Percentiles rank a stretch among this genome's conserved stretches.
These are phyloP conservation scores for Blastobotrys mokoenaii DNA, from an alignment of 805 yeast genomes.

Conservation along the genomic window DNA sequence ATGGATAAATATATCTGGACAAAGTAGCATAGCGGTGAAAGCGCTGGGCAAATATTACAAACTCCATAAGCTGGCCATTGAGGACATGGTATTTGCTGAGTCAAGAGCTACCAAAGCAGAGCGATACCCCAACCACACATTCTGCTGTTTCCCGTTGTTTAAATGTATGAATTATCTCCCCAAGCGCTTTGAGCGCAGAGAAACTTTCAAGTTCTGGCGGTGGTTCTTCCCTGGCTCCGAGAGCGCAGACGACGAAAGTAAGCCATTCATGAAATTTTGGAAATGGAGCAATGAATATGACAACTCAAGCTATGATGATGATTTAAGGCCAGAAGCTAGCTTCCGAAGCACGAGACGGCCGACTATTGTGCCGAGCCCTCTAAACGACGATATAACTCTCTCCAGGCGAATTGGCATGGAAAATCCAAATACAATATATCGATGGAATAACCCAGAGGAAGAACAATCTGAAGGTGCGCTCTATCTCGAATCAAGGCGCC, in stretches of 20 bases:
- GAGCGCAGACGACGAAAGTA: too few species aligned
- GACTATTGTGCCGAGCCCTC: too few species aligned
- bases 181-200: background rate
- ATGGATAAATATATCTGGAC: constrained; percentile 52
- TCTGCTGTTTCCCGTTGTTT: constrained; percentile 46
- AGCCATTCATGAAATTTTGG: too few species aligned
- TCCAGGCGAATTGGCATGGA: constrained; percentile 7
- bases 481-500: constrained; percentile 35
- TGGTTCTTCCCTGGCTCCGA: too few species aligned
- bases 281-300: background rate
- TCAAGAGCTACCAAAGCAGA: constrained; percentile 48
- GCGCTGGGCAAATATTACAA: constrained; percentile 37
- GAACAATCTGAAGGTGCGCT: constrained; percentile 15
- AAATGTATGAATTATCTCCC: constrained; percentile 32
- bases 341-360: too few species aligned
- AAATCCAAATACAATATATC: constrained; percentile 23
- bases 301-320: background rate
- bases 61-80: constrained; percentile 48
- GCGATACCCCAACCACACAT: constrained; percentile 42
- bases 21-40: constrained; percentile 53
- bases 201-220: background rate
- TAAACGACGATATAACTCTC: background rate
- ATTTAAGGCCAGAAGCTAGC: background rate
- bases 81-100: constrained; percentile 56
- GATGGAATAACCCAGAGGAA: constrained; percentile 27